Conservation (phyloP, 2,329 filamentous ascomycete species). For the Fusarium nematophilum region DNA sequence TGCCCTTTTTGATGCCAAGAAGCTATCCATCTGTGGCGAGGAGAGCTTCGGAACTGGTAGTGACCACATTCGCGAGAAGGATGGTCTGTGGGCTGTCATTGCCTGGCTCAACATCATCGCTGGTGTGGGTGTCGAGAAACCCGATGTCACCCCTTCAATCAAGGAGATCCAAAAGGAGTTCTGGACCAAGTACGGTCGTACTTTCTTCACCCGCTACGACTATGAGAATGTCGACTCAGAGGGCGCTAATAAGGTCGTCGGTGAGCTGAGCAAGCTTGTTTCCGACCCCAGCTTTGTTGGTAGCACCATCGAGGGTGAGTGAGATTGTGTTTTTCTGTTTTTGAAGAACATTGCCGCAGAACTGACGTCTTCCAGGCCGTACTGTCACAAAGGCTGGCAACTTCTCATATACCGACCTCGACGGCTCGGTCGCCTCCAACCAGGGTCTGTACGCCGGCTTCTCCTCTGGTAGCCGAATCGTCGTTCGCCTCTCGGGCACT, state of each 20-base stretch:
- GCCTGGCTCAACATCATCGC: slow-evolving; percentile 99
- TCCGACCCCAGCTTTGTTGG: slow-evolving; percentile 80
- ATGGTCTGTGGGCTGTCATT: slow-evolving; percentile 96
- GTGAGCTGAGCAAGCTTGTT: slow-evolving; percentile 82
- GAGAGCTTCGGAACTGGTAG: slow-evolving; percentile 98
- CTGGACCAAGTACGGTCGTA: slow-evolving; percentile 95
- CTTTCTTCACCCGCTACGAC: slow-evolving; percentile 99
- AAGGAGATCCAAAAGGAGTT: slow-evolving; percentile 97
- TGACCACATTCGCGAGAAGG: slow-evolving; percentile 99
- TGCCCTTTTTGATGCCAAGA: slow-evolving; percentile 91
- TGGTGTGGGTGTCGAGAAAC: slow-evolving; percentile 85
- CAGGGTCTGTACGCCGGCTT: slow-evolving; percentile 97
- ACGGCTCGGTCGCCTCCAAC: slow-evolving; percentile 94
- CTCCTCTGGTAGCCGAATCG: slow-evolving; percentile 92
- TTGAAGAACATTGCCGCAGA: not conserved
- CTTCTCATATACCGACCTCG: slow-evolving; percentile 99
- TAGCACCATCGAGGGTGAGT: slow-evolving; percentile 77
- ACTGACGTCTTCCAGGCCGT: slow-evolving; percentile 62
- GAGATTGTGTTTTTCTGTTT: slow-evolving; percentile 8
- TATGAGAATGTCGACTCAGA: slow-evolving; percentile 95
- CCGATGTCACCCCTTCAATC: slow-evolving; percentile 87
- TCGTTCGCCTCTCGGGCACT: slow-evolving; percentile 94
- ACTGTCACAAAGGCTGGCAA: slow-evolving; percentile 92
- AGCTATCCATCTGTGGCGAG: slow-evolving; percentile 98
- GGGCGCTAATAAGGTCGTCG: slow-evolving; percentile 90